phyloP scores from a whole-genome alignment of 1,139 yeast genomes.

The Taphrina pruni region DNA sequence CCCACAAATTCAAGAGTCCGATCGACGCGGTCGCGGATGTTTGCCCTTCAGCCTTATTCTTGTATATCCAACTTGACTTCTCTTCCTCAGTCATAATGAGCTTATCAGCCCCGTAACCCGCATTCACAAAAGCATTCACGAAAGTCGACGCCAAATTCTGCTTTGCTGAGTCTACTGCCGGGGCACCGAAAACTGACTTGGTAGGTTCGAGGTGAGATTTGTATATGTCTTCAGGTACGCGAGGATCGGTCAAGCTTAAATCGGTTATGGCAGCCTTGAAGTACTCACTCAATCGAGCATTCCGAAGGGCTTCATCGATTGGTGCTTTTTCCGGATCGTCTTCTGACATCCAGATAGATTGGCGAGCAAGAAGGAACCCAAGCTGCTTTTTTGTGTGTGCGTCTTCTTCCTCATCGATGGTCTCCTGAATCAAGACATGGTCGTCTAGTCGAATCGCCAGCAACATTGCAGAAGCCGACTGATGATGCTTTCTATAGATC shows the following conservation, averaged over 20 bases:
- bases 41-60: constrained; percentile 92
- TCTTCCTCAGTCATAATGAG: constrained; percentile 68
- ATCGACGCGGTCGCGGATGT: constrained; percentile 91
- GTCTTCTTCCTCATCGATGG: constrained; percentile 77
- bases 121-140: constrained; percentile 87
- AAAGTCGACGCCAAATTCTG: constrained; percentile 95
- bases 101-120: constrained; percentile 89
- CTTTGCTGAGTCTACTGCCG: constrained; percentile 86
- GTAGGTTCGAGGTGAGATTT: constrained; percentile 84
- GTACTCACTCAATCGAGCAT: constrained; percentile 77
- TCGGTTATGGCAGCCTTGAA: constrained; percentile 82
- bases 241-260: constrained; percentile 84
- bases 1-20: constrained; percentile 92
- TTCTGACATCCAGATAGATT: constrained; percentile 75
- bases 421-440: constrained; percentile 74
- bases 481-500: constrained; percentile 78
- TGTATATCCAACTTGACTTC: constrained; percentile 82
- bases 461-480: constrained; percentile 85
- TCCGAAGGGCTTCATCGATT: constrained; percentile 85
- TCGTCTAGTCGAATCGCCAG: constrained; percentile 90
- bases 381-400: constrained; percentile 76
- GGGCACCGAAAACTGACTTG: constrained; percentile 62
- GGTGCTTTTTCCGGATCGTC: constrained; percentile 60
- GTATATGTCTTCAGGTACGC: constrained; percentile 93
- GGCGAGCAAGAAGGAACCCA: constrained; percentile 87